These are phyloP conservation scores for Pyrenochaeta sp. DNA, from an alignment of 2,329 filamentous ascomycete genomes.

Conservation along the genomic window DNA sequence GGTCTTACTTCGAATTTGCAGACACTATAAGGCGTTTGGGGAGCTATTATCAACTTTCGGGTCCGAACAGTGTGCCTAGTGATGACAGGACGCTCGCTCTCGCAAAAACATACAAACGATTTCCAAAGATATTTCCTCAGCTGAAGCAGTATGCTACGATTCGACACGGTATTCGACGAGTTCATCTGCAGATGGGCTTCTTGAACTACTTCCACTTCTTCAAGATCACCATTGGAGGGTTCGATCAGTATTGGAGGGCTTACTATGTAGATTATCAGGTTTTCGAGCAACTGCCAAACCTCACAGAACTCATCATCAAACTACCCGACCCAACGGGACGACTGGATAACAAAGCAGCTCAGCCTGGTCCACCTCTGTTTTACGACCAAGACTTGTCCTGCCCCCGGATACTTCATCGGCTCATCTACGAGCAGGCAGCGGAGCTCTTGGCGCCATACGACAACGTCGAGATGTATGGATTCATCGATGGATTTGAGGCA, in stretches of 20 bases:
- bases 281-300: slow-evolving; percentile 28
- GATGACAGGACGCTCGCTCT: slow-evolving; percentile 6
- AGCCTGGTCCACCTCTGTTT: slow-evolving; percentile 23
- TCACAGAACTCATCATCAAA: slow-evolving; percentile 28
- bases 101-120: slow-evolving; percentile 19
- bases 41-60: slow-evolving; percentile 20
- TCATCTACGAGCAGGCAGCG: slow-evolving; percentile 37
- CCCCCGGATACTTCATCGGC: slow-evolving; percentile 27
- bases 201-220: slow-evolving; percentile 36
- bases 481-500: slow-evolving; percentile 32
- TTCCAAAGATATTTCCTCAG: slow-evolving; percentile 31
- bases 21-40: slow-evolving; percentile 20
- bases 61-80: slow-evolving; percentile 14
- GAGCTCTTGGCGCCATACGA: slow-evolving; percentile 17
- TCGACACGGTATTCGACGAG: slow-evolving; percentile 34
- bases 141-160: slow-evolving; percentile 34
- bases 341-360: slow-evolving; percentile 7
- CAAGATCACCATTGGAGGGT: slow-evolving; percentile 24
- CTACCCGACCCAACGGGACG: slow-evolving; percentile 21
- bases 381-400: slow-evolving; percentile 26
- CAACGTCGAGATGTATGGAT: slow-evolving; percentile 17
- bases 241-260: slow-evolving; percentile 6
- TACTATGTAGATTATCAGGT: slow-evolving; percentile 19
- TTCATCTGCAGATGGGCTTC: slow-evolving; percentile 30
- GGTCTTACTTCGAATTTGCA: not conserved